These are phyloP conservation scores for Elaeis oleifera DNA, from an alignment of 202 grass and related monocot species.

Conservation along the genomic window DNA sequence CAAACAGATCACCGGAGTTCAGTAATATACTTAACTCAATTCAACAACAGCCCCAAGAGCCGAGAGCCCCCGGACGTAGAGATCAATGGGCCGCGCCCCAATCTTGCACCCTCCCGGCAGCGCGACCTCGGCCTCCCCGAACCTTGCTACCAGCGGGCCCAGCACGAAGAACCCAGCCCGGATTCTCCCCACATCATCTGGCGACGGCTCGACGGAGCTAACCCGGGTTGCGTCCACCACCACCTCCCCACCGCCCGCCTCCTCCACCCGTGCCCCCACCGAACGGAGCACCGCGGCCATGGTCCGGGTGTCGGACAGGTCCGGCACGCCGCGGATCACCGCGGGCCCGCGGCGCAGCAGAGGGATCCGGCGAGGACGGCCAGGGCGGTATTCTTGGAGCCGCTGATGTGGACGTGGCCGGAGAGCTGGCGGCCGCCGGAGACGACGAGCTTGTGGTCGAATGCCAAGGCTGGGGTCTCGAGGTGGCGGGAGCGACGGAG, in stretches of 20 bases:
- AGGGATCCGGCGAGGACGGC: conserved; percentile 12
- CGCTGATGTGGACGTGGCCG: conserved; percentile 11
- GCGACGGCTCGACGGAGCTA: conserved; percentile 2
- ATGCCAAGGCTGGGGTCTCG: too few relatives aligned
- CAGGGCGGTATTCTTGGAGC: conserved; percentile 23
- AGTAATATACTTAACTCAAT: conserved; percentile 8
- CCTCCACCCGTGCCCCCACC: conserved; percentile 6
- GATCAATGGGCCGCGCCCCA: conserved; percentile 13
- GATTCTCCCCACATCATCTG: conserved; percentile 5
- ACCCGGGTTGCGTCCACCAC: conserved; percentile 1
- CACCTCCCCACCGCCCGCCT: conserved; percentile 10
- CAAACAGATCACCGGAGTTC: too few relatives aligned
- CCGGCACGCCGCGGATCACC: conserved; percentile 9
- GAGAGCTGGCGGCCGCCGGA: conserved; percentile 12
- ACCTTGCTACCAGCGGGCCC: conserved; percentile 9
- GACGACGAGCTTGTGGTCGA: conserved; percentile 4
- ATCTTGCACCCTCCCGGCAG: conserved; percentile 13
- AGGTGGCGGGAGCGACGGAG: too few relatives aligned
- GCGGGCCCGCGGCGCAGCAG: conserved; percentile 4
- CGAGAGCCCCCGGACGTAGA: conserved; percentile 14
- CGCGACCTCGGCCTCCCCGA: conserved; percentile 18
- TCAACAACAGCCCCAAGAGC: conserved; percentile 9
- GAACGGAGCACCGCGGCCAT: conserved; percentile 15
- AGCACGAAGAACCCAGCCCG: conserved; percentile 21
- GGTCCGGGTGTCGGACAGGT: conserved; percentile 14